Conservation (phyloP, 169 alveolate genomes). For the Eimeria falciformis region DNA sequence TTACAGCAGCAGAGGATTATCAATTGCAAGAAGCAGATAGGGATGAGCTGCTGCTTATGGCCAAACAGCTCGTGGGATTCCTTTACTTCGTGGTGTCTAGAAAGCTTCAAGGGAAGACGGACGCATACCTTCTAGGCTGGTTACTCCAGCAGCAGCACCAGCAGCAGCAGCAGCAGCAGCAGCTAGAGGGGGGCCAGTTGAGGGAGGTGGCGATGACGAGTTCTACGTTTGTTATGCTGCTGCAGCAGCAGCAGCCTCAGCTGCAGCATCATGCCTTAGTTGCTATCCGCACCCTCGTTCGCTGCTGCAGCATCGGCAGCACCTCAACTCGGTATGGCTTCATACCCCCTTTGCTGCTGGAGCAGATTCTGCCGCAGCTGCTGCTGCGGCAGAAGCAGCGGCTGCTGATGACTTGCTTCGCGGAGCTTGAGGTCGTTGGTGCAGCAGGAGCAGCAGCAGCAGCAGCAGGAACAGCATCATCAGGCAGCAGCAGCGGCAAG, state of each 20-base stretch:
- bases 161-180: slow-evolving; percentile 10
- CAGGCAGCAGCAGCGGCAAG: not conserved
- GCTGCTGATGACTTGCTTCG: slow-evolving; percentile 50
- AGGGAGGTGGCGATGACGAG: slow-evolving; percentile 5
- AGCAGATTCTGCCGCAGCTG: slow-evolving; percentile 60
- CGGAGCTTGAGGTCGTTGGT: slow-evolving; percentile 39
- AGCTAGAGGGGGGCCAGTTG: not conserved
- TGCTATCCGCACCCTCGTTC: slow-evolving; percentile 12
- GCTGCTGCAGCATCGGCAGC: slow-evolving; percentile 63
- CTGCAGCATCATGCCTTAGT: slow-evolving; percentile 36
- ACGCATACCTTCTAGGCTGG: slow-evolving; percentile 38
- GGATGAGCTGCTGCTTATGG: slow-evolving; percentile 45
- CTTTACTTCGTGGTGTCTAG: slow-evolving; percentile 30
- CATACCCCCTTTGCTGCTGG: slow-evolving; percentile 27
- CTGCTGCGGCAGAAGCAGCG: slow-evolving; percentile 63
- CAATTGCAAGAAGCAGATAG: slow-evolving; percentile 43
- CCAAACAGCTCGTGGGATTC: slow-evolving; percentile 41
- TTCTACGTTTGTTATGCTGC: not conserved
- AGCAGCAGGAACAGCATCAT: not conserved
- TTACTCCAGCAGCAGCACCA: slow-evolving; percentile 32
- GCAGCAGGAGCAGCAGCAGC: slow-evolving; percentile 55
- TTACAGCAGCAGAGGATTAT: slow-evolving; percentile 44
- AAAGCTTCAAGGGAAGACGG: slow-evolving; percentile 38
- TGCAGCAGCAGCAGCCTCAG: slow-evolving; percentile 56
- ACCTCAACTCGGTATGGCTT: slow-evolving; percentile 2